These are phyloP conservation scores for Acephala macrosclerotiorum DNA, from an alignment of 2,329 filamentous ascomycete genomes.

Conservation along the genomic window DNA sequence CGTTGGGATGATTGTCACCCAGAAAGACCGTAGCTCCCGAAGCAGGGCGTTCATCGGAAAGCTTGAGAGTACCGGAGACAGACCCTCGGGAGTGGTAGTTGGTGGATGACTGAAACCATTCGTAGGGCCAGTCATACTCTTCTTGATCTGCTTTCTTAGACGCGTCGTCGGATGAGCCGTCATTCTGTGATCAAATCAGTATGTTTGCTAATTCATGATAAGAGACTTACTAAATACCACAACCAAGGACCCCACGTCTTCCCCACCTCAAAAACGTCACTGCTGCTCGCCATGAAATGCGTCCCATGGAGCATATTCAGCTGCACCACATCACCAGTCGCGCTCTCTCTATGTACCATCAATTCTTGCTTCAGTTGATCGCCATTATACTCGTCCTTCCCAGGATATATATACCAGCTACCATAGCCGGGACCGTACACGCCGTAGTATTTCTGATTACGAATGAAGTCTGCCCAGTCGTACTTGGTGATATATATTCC, in stretches of 20 bases:
- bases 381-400: constrained; percentile 60
- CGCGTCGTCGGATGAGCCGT: constrained; percentile 54
- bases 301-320: constrained; percentile 63
- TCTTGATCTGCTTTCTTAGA: constrained; percentile 49
- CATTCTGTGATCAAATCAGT: constrained; percentile 44
- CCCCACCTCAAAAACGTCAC: constrained; percentile 48
- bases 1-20: constrained; percentile 53
- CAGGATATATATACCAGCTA: constrained; percentile 59
- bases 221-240: constrained; percentile 15
- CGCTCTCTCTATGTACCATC: constrained; percentile 58
- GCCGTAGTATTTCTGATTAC: constrained; percentile 54
- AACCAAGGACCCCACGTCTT: constrained; percentile 50
- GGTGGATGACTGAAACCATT: constrained; percentile 52
- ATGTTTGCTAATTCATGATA: background rate
- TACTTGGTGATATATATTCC: constrained; percentile 53
- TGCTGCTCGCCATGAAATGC: constrained; percentile 50
- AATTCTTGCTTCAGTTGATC: constrained; percentile 61
- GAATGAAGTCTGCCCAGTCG: constrained; percentile 51
- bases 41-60: constrained; percentile 57
- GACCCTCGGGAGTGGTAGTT: constrained; percentile 57
- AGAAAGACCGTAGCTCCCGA: constrained; percentile 57
- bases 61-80: constrained; percentile 51
- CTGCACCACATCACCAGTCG: constrained; percentile 58
- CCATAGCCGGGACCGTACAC: constrained; percentile 58
- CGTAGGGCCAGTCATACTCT: constrained; percentile 54